phyloP scores from a whole-genome alignment of 257 asterid genomes.

The Solanum stenotomum region DNA sequence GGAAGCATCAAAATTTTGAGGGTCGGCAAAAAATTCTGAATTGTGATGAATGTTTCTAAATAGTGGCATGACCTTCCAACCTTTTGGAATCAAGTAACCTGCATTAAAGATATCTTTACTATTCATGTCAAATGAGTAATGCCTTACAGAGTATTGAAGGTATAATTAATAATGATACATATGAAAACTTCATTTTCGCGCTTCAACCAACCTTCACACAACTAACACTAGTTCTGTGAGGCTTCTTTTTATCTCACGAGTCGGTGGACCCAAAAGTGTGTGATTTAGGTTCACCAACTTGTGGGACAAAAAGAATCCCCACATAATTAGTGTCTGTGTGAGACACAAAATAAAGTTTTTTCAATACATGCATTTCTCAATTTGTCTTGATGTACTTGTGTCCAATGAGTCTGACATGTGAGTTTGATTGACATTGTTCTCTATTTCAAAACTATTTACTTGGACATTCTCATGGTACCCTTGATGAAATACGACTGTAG shows the following conservation, averaged over 20 bases:
- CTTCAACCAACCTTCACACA: neutral
- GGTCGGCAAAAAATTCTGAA: conserved; percentile 67
- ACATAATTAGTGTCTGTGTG: neutral
- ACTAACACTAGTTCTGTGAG: neutral
- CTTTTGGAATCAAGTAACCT: conserved; percentile 88
- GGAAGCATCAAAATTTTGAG: conserved; percentile 62
- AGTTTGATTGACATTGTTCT: neutral
- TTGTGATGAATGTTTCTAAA: conserved; percentile 91
- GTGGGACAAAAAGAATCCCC: neutral
- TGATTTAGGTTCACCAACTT: neutral
- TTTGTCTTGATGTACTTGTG: neutral
- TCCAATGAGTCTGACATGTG: neutral
- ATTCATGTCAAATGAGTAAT: neutral
- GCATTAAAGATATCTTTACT: neutral
- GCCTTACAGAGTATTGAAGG: neutral
- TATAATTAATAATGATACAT: neutral
- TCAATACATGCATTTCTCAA: neutral
- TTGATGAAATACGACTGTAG: neutral
- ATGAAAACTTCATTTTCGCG: neutral
- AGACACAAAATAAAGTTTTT: neutral
- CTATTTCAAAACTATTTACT: neutral
- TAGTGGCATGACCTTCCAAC: conserved; percentile 96
- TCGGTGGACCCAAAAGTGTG: neutral
- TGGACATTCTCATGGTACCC: neutral
- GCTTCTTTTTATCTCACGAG: neutral